Evolutionary conservation across 345 rosid genomes (phyloP), one percentile per base, ranked within the genome.

Genomic region (Hibiscus syriacus): DNA sequence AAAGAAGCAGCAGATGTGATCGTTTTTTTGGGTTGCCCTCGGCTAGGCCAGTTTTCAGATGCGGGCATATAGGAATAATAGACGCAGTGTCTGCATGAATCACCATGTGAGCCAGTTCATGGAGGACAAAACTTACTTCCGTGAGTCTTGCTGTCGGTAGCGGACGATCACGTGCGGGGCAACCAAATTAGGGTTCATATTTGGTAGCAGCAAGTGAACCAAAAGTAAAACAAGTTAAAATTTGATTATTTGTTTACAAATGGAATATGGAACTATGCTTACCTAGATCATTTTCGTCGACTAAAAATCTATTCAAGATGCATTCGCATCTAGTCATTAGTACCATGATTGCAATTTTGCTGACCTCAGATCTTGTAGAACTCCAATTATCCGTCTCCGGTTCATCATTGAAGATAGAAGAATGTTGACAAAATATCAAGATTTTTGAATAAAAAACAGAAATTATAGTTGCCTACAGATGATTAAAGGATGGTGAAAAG

Each of bases 1-100:
- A 93, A 54, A 93, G 85, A 64, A 87, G 87, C 52, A 93, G 87
- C 59, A 93, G 86, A 80, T 93, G 97, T 0, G 82, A 82, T 68
- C 77, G 82, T 49, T 67, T 76, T 52, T 67, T 69, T 12, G 74
- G 74, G 56, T 80, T 77, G 46, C 80, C 75, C 36, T 73, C 73
- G 1, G 58, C 63, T 30, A 85, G 72, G 80, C 85, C 77, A 67
- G 75, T 71, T 85, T 78, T 85, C 72, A 89, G 73, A 71, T 57
- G 64, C 43, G 85, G 83, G 72, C 68, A 85, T 39, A 93, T 69
- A 27, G 89, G 94, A 73, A 93, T 94, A 73, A 72, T 59, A 4
- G 84, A 81, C 49, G 88, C 87, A 27, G 86, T 80, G 73, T 86
- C 96, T 12, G 78, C 66, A 74, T 89, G 94, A 67, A 93, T 83